Percentiles rank a stretch among this genome's conserved stretches.
Conservation (phyloP, 495 filamentous ascomycete genomes). For the Penicillium malachiteum region DNA sequence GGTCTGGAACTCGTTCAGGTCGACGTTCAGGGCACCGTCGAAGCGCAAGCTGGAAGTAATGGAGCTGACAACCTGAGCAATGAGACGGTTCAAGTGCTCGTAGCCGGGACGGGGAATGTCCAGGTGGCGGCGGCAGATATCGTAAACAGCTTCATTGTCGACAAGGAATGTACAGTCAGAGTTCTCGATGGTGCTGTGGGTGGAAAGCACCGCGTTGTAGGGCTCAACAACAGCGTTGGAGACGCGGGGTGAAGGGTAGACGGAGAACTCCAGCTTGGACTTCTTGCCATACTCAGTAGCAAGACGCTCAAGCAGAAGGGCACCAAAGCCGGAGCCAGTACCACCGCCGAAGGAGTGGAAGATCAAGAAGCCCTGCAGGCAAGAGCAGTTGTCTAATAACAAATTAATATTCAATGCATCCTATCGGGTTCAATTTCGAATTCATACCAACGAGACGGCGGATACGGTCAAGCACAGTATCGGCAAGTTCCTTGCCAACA, state of each 20-base stretch:
- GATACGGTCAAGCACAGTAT: slow-evolving; percentile 79
- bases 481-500: slow-evolving; percentile 86
- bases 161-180: slow-evolving; percentile 91
- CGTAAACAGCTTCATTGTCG: slow-evolving; percentile 91
- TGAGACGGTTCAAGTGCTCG: slow-evolving; percentile 86
- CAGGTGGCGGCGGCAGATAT: slow-evolving; percentile 85
- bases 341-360: slow-evolving; percentile 95
- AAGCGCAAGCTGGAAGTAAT: slow-evolving; percentile 90
- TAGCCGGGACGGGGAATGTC: slow-evolving; percentile 84
- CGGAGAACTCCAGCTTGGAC: slow-evolving; percentile 89
- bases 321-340: slow-evolving; percentile 88
- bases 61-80: slow-evolving; percentile 88
- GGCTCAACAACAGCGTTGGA: slow-evolving; percentile 90
- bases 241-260: slow-evolving; percentile 83
- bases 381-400: slow-evolving; percentile 79
- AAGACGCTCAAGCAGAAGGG: slow-evolving; percentile 82
- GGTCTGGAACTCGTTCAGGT: slow-evolving; percentile 93
- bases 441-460: slow-evolving; percentile 73
- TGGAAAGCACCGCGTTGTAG: slow-evolving; percentile 89
- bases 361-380: slow-evolving; percentile 86
- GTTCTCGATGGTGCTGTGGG: slow-evolving; percentile 92
- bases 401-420: slow-evolving; percentile 15
- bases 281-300: slow-evolving; percentile 91
- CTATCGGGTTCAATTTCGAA: neutral
- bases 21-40: slow-evolving; percentile 87